phyloP scores from a whole-genome alignment of 1,139 yeast genomes.

The Pichia kudriavzevii region DNA sequence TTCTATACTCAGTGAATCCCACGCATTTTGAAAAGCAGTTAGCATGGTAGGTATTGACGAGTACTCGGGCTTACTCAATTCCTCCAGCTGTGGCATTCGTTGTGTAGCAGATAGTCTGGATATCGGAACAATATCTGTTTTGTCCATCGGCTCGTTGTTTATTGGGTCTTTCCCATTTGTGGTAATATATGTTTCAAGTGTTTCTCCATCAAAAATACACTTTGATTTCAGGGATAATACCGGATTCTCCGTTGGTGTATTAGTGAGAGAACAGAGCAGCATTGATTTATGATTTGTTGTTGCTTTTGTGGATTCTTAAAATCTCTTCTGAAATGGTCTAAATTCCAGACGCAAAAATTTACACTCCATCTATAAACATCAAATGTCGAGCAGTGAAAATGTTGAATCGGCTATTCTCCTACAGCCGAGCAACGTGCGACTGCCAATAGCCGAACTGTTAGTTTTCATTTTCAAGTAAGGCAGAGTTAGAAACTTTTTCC shows the following conservation, averaged over 20 bases:
- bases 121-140: constrained; percentile 43
- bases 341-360: no score
- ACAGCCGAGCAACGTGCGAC: no score
- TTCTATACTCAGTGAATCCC: constrained; percentile 85
- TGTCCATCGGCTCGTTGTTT: constrained; percentile 49
- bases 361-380: no score
- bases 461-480: no score
- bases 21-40: constrained; percentile 73
- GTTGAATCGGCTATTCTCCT: no score
- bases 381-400: no score
- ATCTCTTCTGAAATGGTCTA: no score
- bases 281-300: constrained; percentile 3
- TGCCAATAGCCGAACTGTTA: no score
- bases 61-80: constrained; percentile 31
- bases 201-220: constrained; percentile 57
- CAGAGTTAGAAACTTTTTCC: no score
- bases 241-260: constrained; percentile 58
- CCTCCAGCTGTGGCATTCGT: constrained; percentile 13
- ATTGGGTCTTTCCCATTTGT: constrained; percentile 74
- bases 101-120: constrained; percentile 4
- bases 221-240: constrained; percentile 74
- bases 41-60: constrained; percentile 75
- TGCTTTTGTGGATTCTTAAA: no score
- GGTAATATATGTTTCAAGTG: constrained; percentile 55
- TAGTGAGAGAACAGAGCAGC: constrained; percentile 42